These are phyloP conservation scores for Fraxinus latifolia DNA, from an alignment of 305 asterid species.

Conservation along the genomic window DNA sequence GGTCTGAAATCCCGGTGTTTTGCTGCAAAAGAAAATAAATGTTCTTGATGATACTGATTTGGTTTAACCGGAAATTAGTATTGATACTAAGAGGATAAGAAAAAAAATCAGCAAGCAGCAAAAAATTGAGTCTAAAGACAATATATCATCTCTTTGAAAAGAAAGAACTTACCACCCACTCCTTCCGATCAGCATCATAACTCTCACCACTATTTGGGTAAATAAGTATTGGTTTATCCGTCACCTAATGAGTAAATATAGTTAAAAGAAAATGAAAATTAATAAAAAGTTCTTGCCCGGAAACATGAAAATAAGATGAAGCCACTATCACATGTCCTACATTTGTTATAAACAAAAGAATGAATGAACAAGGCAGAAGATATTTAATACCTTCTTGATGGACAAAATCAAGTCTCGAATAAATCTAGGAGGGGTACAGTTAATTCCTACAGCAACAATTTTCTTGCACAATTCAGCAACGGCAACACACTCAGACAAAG, in stretches of 20 bases:
- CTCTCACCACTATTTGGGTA: constrained; percentile 95
- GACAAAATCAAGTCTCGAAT: constrained; percentile 68
- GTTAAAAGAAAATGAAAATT: constrained; percentile 3
- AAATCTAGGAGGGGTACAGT: constrained; percentile 95
- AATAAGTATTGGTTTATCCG: constrained; percentile 71
- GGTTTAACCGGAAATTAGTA: neutral
- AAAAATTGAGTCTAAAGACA: neutral
- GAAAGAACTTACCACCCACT: constrained; percentile 74
- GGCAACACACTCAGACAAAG: constrained; percentile 66
- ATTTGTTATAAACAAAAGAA: neutral
- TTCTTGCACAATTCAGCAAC: constrained; percentile 68
- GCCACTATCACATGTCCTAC: neutral
- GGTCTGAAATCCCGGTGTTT: constrained; percentile 71
- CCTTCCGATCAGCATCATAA: constrained; percentile 64
- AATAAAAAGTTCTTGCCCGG: neutral
- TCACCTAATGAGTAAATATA: constrained; percentile 41
- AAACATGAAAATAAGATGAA: neutral
- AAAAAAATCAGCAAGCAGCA: neutral
- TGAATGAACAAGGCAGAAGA: constrained; percentile 11
- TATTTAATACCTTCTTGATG: constrained; percentile 55
- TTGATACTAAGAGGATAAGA: neutral
- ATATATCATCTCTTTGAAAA: neutral
- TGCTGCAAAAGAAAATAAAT: constrained; percentile 44
- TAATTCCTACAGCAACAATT: constrained; percentile 80
- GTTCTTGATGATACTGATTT: neutral